Evolutionary conservation across 208 protist species (phyloP).

Genomic region (Porcisia deanei): DNA sequence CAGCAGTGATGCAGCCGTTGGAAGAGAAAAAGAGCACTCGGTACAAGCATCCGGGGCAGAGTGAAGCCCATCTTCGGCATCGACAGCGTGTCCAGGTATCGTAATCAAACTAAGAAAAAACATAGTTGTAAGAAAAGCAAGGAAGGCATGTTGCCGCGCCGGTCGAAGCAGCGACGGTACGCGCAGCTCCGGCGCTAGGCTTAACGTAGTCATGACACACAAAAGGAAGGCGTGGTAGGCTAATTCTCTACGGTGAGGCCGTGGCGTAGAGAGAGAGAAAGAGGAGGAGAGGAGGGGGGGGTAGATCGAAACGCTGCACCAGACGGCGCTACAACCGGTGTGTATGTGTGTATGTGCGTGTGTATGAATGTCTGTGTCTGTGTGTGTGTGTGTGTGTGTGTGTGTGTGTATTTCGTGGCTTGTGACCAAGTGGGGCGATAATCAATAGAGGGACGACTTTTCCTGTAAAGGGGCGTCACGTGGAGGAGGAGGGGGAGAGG

Average conservation of each 20-base stretch:
- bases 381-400: not conserved
- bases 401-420: not conserved
- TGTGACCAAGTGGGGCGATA: not conserved
- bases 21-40: conserved; percentile 1
- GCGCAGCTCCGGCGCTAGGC: not conserved
- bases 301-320: not conserved
- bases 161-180: not conserved
- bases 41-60: not conserved
- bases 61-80: not conserved
- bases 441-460: not conserved
- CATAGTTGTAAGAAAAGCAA: not conserved
- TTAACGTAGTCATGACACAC: not conserved
- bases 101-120: not conserved
- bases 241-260: not conserved
- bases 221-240: not conserved
- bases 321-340: not conserved
- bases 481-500: too few relatives aligned
- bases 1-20: not conserved
- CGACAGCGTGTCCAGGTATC: not conserved
- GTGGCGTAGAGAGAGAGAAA: not conserved
- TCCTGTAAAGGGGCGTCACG: too few relatives aligned
- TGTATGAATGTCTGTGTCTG: conserved; percentile 4
- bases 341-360: conserved; percentile 3
- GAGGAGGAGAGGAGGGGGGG: not conserved
- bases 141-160: not conserved